Base-by-base conservation (phyloP, 495 filamentous ascomycete genomes). In the Aeminium ludgeri region DNA sequence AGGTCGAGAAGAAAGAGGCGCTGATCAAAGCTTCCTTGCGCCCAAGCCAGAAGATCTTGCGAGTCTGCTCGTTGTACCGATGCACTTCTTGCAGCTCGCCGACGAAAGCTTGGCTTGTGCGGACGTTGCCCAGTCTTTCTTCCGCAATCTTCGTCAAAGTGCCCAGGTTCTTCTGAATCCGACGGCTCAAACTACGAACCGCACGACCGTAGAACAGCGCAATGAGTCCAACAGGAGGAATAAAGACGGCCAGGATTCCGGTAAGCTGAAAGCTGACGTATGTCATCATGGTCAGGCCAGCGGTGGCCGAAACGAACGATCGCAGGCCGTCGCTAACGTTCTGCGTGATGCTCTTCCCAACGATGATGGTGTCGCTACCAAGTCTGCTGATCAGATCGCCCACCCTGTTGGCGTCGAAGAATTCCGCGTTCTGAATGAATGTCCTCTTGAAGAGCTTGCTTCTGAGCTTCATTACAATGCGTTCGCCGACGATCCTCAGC, bases 261-360 rank as follows among this genome's bases (percentile, higher is more conserved):
- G 87, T 94, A 34, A 97, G 66, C 60, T 93, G 87, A 36, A 89
- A 63, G 56, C 83, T 92, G 39, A 93, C 78, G 65, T 86, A 96
- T 15, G 77, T 75, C 89, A 97, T 96, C 48, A 87, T 66, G 30
- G 72, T 72, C 49, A 97, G 77, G 2, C 91, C 91, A 44, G 87
- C 86, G 0, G 68, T 69, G 44, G 89, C 86, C 54, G 82, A 92
- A 35, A 97, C 85, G 36, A 82, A 61, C 3, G 89, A 76, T 20
- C 89, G 76, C 20, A 96, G 65, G 10, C 89, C 89, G 61, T 97
- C 89, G 1, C 86, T 94, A 32, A 97, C 63, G 55, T 97, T 97
- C 50, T 96, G 89, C 8, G 91, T 96, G 51, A 97, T 91, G 59
- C 83, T 91, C 63, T 97, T 97, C 49, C 86, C 89, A 25, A 96